Conservation (phyloP, 257 asterid species). For the Solanum sejunctum region DNA sequence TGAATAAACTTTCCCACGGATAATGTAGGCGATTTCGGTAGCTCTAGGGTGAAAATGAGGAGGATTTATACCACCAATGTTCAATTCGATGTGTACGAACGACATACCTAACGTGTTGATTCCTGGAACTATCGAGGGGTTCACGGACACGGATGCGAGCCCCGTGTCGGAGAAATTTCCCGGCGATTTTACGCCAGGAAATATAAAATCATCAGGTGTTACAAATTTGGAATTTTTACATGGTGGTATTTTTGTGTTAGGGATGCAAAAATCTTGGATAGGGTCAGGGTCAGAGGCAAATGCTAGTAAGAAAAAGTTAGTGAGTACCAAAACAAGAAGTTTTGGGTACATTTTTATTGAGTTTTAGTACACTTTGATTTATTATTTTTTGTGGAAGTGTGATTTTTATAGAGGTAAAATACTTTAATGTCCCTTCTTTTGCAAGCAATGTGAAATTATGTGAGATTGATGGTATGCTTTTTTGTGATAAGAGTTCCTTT, state of each 20-base stretch:
- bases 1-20: slow-evolving; percentile 36
- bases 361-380: not conserved
- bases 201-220: slow-evolving; percentile 36
- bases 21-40: slow-evolving; percentile 34
- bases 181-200: slow-evolving; percentile 25
- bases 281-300: slow-evolving; percentile 48
- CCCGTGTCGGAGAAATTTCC: slow-evolving; percentile 35
- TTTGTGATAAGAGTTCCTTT: accelerated
- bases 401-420: slow-evolving; percentile 9
- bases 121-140: slow-evolving; percentile 27
- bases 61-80: slow-evolving; percentile 41
- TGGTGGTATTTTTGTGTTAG: slow-evolving; percentile 8
- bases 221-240: slow-evolving; percentile 29
- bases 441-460: not conserved
- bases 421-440: not conserved
- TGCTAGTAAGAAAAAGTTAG: not conserved
- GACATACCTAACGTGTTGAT: slow-evolving; percentile 55
- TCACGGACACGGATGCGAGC: slow-evolving; percentile 24
- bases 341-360: slow-evolving; percentile 8
- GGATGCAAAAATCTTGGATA: slow-evolving; percentile 43
- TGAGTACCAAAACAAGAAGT: not conserved
- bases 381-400: not conserved
- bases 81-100: slow-evolving; percentile 36
- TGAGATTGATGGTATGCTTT: not conserved
- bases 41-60: slow-evolving; percentile 53